Base-by-base conservation (phyloP, 371 early-diverging fungal genomes). In the Haplosporangium sp. region DNA sequence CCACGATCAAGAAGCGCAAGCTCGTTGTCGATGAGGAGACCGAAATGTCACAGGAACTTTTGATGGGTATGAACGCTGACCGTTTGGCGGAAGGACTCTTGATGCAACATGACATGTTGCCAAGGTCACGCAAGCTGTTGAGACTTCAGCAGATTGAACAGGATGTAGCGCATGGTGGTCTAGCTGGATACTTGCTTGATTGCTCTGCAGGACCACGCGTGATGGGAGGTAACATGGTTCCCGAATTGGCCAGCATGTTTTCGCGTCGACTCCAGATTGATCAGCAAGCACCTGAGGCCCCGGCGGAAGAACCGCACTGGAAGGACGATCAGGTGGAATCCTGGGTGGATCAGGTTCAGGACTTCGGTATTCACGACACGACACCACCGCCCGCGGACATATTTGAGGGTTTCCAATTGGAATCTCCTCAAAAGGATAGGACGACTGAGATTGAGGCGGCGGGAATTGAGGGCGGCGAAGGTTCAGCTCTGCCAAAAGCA, bases 21-120 rank as follows among this genome's bases (percentile, higher is more conserved):
- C 75, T 92, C 16, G 81, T 91, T 5, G 86, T 91, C 1, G 94
- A 95, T 71, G 83, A 84, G 5, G 81, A 85, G 37, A 93, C 90
- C 0, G 92, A 94, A 77, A 86, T 95, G 61, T 82, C 92, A 7
- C 82, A 85, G 58, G 84, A 82, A 12, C 83, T 85, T 40, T 81
- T 93, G 29, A 71, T 76, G 59, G 83, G 91, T 1, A 73, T 83
- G 20, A 64, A 77, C 52, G 86, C 82, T 45, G 73, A 85, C 11
- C 55, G 61, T 11, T 21, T 73, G 52, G 81, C 67, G 0, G 69
- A 67, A 4, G 70, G 73, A 43, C 67, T 74, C 20, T 59, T 74
- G 58, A 63, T 60, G 47, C 67, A 64, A n/a, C 81, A 64, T 55
- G 76, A 62, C 13, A 82, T 82, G 71, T 53, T 83, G 21, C 85